Evolutionary conservation across 805 yeast species (phyloP), one percentile per base, ranked within the genome.

Genomic region (Lipomyces lipofer): DNA sequence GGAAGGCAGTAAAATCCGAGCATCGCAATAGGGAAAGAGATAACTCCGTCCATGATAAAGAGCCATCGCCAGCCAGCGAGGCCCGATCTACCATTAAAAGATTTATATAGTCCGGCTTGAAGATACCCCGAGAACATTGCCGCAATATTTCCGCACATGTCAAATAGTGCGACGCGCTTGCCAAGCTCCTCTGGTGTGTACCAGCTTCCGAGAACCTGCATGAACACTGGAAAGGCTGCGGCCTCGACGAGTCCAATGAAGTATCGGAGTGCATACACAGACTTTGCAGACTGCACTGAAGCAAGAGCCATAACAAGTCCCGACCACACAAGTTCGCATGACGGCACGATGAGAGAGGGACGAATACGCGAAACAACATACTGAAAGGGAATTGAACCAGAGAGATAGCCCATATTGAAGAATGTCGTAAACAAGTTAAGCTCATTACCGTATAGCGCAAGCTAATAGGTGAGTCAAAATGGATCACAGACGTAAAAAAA

Each of bases 241-340:
- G 87, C 80, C 66, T 88, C 94, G 12, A 82, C 81, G 0, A 81
- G 78, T 36, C 86, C 90, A 52, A 85, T 75, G 39, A 85, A 74
- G 63, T 85, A 85, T 50, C 94, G 71, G 36, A 83, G 67, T 1
- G 78, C 88, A 65, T 81, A 78, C 22, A 86, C 70, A 8, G 73
- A 73, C 22, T 75, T 73, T 44, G 75, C 80, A 60, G 73, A 75
- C 62, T 75, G 81, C 36, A 79, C 71, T 10, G 78, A 76, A 43
- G 84, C 73, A 2, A 89, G 83, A 50, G 57, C 54, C 56, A 69
- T 35, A n/a, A 62, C 62, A 36, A 85, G 75, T 49, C 83, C 69
- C 1, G 87, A 78, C 90, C 89, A 86, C 30, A 79, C 73, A 32
- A 85, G 60, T 64, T 86, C 92, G 69, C 79, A 74, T 3, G 71